These are phyloP conservation scores for Myxozyma nipponensis DNA, from an alignment of 805 yeast species.

Conservation along the genomic window DNA sequence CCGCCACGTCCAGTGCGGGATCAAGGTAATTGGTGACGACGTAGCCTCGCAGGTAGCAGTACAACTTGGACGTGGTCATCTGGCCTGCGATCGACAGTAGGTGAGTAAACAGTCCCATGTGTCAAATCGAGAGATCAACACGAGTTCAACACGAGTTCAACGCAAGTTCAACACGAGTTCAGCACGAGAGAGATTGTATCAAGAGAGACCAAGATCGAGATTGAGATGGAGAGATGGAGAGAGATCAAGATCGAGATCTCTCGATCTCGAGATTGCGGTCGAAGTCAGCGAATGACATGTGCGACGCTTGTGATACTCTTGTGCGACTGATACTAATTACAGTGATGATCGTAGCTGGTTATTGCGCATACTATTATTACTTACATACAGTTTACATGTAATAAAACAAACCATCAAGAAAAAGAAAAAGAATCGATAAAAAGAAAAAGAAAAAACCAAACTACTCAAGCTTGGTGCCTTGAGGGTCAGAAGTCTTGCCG, in stretches of 20 bases:
- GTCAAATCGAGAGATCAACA: not conserved
- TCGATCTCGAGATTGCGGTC: not conserved
- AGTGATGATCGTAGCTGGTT: too few species aligned
- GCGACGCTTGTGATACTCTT: not conserved
- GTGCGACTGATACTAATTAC: too few species aligned
- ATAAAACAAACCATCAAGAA: too few species aligned
- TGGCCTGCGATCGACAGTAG: conserved; percentile 14
- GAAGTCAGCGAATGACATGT: not conserved
- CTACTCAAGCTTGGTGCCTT: not conserved
- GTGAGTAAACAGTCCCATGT: conserved; percentile 4
- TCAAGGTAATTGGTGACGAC: conserved; percentile 9
- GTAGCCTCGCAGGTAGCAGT: conserved; percentile 23
- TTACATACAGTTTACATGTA: too few species aligned
- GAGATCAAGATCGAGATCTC: not conserved
- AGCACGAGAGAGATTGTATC: too few species aligned
- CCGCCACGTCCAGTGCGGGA: conserved; percentile 50
- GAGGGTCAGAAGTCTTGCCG: not conserved
- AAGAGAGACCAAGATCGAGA: not conserved
- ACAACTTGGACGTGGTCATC: conserved; percentile 9
- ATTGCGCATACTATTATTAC: too few species aligned
- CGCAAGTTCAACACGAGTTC: too few species aligned
- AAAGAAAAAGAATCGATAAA: too few species aligned
- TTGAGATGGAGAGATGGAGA: not conserved
- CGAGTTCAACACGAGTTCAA: too few species aligned
- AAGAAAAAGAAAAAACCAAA: too few species aligned